Evolutionary conservation across 495 filamentous ascomycete species (phyloP), one percentile per base, ranked within the genome.

Genomic region (Rostrohypoxylon terebratum): DNA sequence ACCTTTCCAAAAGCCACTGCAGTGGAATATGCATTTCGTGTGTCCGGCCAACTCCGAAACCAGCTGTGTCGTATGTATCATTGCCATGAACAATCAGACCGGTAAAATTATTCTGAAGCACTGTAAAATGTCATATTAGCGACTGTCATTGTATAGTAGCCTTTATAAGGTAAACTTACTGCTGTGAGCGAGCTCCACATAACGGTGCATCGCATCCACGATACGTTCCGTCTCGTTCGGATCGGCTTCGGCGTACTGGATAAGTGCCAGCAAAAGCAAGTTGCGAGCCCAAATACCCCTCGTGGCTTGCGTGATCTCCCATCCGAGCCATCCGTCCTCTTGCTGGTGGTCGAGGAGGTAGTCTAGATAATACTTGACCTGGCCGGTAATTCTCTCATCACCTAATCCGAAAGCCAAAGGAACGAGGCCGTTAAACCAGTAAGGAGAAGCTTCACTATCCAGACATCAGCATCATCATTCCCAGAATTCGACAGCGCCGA

Each of bases 401-500:
- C 88, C 80, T 14, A 89, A 73, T 0, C 78, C 79, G 69, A 87
- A 91, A 3, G 90, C 88, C 25, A 91, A 78, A 1, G 89, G 89
- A 0, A 91, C 90, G 1, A 91, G 77, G 13, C 86, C 86, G 74
- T 91, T 91, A 68, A 90, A 86, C 90, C 89, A 91, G 74, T 92
- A 91, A 3, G 89, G 89, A 3, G 86, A 81, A 0, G 83, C 87
- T 78, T 91, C 89, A 64, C 66, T 69, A 13, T 16, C 1, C n/a
- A 16, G 16, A 34, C 3, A 57, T 28, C 18, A 21, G 16, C 44
- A 54, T 68, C 10, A 61, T 57, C 18, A 59, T 47, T 28, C 1
- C 28, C 6, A 28, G 28, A 3, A 28, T 28, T 38, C 11, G 34
- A n/a, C 13, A 44, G 11, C 36, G 34, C 14, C 28, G 23, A n/a